Evolutionary conservation across 306 rosid genomes (phyloP), one percentile per base, ranked within the genome.

Genomic region (Vigna reflexopilosa): DNA sequence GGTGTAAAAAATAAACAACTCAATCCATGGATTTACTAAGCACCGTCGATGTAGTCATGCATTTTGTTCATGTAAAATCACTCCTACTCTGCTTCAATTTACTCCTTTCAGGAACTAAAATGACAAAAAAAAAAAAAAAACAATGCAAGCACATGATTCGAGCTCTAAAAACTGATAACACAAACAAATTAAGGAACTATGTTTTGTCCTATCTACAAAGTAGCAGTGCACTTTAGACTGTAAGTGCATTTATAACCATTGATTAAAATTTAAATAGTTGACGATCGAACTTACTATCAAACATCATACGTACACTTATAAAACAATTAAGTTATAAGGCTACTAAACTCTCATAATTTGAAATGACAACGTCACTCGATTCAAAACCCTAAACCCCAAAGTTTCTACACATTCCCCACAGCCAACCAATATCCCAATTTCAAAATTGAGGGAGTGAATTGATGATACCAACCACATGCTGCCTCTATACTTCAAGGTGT

Each of bases 401-500:
- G 3, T 9, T 17, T 57, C 4, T 6, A 34, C 2, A n/a, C 9
- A 52, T 52, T 34, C 36, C 34, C 20, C 22, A 12, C 0, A 34
- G 9, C 65, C 1, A 72, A 54, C 38, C 67, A 56, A 3, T 19
- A 30, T 13, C 4, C 67, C 77, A 72, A 55, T 1, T 42, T 47
- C 17, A 22, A 9, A 67, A 67, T 30, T 32, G 52, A 45, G 20
- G 49, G 56, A 45, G 16, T 45, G 15, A 67, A 26, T 26, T 15
- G 73, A 69, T 69, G 73, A 38, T 48, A 69, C 74, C 44, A 47
- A 93, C 98, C 98, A 93, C 98, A 93, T 93, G 84, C 98, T 93
- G 77, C 98, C 98, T 69, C 93, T 84, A 69, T 91, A 93, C 89
- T 93, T 93, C 77, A 93, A 73, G 9, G 97, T 89, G 76, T 93